Conservation (phyloP, 2,329 filamentous ascomycete genomes). For the Metarhizium guizhouense region DNA sequence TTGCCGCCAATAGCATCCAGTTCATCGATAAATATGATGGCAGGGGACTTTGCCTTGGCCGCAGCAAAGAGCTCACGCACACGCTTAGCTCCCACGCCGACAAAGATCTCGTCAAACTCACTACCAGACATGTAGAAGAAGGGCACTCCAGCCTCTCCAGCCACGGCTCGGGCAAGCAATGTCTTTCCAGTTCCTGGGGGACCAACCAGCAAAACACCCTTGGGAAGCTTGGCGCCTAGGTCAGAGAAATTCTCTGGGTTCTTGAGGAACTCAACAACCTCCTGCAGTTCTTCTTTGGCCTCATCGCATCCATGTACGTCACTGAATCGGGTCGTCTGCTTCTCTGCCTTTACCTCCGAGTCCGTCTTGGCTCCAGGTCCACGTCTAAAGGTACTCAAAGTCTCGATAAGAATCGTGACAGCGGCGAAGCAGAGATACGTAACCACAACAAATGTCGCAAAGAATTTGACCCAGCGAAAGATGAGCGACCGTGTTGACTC, state of each 20-base stretch:
- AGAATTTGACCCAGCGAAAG: constrained; percentile 88
- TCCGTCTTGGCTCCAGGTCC: constrained; percentile 58
- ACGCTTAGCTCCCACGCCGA: constrained; percentile 92
- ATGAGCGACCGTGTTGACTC: constrained; percentile 71
- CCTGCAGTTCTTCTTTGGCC: constrained; percentile 94
- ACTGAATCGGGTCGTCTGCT: constrained; percentile 81
- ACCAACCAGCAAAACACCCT: constrained; percentile 89
- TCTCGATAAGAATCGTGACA: constrained; percentile 76
- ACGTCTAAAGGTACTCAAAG: constrained; percentile 69
- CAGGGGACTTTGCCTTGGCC: constrained; percentile 76
- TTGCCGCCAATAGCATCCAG: constrained; percentile 91
- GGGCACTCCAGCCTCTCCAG: constrained; percentile 91
- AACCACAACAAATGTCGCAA: constrained; percentile 68
- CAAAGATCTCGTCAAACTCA: constrained; percentile 97
- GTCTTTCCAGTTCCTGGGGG: constrained; percentile 98
- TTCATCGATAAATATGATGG: constrained; percentile 94
- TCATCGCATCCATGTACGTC: constrained; percentile 98
- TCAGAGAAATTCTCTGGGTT: constrained; percentile 90
- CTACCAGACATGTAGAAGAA: constrained; percentile 99
- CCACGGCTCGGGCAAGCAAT: constrained; percentile 86
- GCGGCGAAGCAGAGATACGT: constrained; percentile 72
- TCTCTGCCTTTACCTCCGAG: constrained; percentile 84
- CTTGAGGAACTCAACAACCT: constrained; percentile 91
- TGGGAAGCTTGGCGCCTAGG: constrained; percentile 91
- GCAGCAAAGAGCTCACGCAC: constrained; percentile 86